Conservation (phyloP, 1,284 basidiomycete genomes). For the Malassezia arunalokei region DNA sequence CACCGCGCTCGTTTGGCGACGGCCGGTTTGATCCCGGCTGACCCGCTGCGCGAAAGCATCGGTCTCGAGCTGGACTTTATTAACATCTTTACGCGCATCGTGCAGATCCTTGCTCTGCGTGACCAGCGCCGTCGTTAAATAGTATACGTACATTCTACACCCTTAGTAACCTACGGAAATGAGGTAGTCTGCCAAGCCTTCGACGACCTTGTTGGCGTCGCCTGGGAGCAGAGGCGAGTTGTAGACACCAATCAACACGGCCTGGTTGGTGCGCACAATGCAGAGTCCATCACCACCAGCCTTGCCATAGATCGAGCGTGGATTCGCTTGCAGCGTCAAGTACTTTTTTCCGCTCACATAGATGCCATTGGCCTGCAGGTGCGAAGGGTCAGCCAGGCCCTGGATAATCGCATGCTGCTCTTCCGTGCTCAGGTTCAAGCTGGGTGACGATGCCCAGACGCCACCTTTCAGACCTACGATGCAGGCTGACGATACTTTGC, state of each 20-base stretch:
- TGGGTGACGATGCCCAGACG: constrained; percentile 67
- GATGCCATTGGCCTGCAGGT: constrained; percentile 54
- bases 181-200: constrained; percentile 48
- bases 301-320: constrained; percentile 65
- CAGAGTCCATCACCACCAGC: constrained; percentile 65
- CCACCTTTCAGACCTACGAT: constrained; percentile 76
- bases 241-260: constrained; percentile 73
- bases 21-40: constrained; percentile 56
- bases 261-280: constrained; percentile 76
- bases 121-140: constrained; percentile 38
- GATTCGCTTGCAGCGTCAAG: constrained; percentile 58
- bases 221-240: constrained; percentile 54
- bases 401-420: constrained; percentile 63
- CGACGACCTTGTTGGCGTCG: constrained; percentile 63
- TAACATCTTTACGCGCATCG: constrained; percentile 59
- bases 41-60: constrained; percentile 64
- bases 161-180: constrained; percentile 36
- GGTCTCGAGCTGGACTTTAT: constrained; percentile 73
- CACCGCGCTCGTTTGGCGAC: constrained; percentile 64
- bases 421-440: constrained; percentile 60
- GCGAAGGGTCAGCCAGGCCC: constrained; percentile 52
- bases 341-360: constrained; percentile 66
- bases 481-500: constrained; percentile 64
- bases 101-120: constrained; percentile 61
- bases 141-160: neutral